Conservation (phyloP, 768 basidiomycete genomes). For the Serendipita indica region DNA sequence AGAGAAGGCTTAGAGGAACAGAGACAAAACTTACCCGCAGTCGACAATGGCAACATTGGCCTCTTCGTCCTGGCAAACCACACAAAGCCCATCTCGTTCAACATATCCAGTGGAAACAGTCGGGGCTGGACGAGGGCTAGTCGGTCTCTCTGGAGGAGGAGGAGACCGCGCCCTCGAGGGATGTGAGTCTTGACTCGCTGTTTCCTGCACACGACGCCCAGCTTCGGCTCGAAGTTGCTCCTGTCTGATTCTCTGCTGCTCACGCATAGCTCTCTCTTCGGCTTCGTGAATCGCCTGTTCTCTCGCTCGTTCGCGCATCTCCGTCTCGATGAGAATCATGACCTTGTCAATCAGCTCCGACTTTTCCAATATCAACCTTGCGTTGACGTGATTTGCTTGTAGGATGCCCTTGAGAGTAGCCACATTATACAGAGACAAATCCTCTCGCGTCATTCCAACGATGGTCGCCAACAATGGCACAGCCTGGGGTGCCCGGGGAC, state of each 20-base stretch:
- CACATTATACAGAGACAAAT: constrained; percentile 49
- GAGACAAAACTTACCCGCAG: constrained; percentile 54
- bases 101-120: constrained; percentile 22
- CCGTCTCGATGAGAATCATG: constrained; percentile 44
- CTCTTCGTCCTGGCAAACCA: constrained; percentile 88
- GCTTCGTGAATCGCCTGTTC: constrained; percentile 31
- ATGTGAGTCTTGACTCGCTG: neutral
- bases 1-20: neutral
- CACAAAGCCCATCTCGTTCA: constrained; percentile 68
- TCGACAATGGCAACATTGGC: constrained; percentile 89
- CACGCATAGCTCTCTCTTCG: constrained; percentile 29
- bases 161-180: constrained; percentile 14
- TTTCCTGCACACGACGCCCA: constrained; percentile 1
- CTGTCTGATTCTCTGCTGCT: constrained; percentile 21
- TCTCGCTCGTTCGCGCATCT: constrained; percentile 38
- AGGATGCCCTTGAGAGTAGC: constrained; percentile 62
- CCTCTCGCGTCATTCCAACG: constrained; percentile 41
- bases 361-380: constrained; percentile 68
- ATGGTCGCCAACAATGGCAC: constrained; percentile 54
- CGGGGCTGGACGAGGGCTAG: constrained; percentile 26
- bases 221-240: constrained; percentile 13
- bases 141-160: constrained; percentile 23
- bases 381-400: constrained; percentile 60
- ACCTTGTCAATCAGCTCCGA: constrained; percentile 66
- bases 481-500: constrained; percentile 25